Evolutionary conservation across 164 flowering plant genomes (phyloP), one percentile per base, ranked within the genome.

Genomic region (Aristolochia fimbriata): DNA sequence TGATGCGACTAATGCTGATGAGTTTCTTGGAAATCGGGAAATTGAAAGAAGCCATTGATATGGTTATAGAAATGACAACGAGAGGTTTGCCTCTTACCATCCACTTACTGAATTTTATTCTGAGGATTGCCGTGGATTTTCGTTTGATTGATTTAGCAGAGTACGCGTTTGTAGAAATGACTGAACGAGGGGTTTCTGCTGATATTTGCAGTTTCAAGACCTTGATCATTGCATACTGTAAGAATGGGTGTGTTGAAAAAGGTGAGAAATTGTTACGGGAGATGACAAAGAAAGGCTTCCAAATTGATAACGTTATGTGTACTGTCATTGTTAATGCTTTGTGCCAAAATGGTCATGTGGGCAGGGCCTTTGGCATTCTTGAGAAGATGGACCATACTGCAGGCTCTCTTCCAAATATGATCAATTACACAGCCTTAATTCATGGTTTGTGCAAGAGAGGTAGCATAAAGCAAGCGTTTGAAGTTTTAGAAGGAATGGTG

Each of bases 381-480:
- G 61, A 74, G 65, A 86, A 65, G 78, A 77, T 90, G 82, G 59
- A 49, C 33, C 72, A 76, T 53, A 65, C 71, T 78, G n/a, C n/a
- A n/a, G 96, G 97, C 2, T 65, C 78, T 17, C 61, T 52, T 6
- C 94, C 88, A 1, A 90, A 88, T 80, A 65, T 90, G 75, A 83
- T 93, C 37, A 86, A 88, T 65, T 90, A 73, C 64, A 81, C 86
- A 17, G 71, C 83, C 64, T 55, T 93, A 59, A 86, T 93, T 59
- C 64, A 82, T 65, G 86, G 85, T 52, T 71, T 93, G 60, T 81
- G 96, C 77, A 80, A 75, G 67, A 74, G 74, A 67, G 97, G 95
- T n/a, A 85, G 81, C 59, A 71, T 93, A 25, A 88, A 82, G 76
- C 94, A 83, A 71, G 91, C 96, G 0, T 93, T 90, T 71, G 92